Evolutionary conservation across 371 early-diverging fungal species (phyloP), one percentile per base, ranked within the genome.

Genomic region (Mucor sp.): DNA sequence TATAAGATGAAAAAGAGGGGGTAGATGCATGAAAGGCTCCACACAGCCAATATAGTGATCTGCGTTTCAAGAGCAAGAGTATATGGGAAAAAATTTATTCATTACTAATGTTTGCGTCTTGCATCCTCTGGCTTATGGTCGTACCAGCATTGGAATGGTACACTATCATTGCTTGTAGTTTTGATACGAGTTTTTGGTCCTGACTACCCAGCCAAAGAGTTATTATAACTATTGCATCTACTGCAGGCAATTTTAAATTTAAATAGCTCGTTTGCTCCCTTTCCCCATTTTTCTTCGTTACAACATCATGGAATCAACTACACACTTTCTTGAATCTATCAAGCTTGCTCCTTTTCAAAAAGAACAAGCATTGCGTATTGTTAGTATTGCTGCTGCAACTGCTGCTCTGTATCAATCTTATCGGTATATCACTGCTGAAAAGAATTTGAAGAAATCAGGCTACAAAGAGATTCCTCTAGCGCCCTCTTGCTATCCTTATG

Each of bases 401-500:
- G 41, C 60, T 15, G 17, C 44, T 4, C 41, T 60, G 0, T 60
- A 41, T n/a, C 28, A 41, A 27, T 44, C 60, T 2, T 60, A 60
- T n/a, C 15, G 41, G 17, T 9, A 5, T 17, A 41, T 41, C 6
- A 41, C 17, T 17, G 41, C 17, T 15, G 17, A 41, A 3, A 41
- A 41, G 1, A 41, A 3, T 7, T 14, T 2, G 0, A 41, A 41
- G 17, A 41, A 41, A 17, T 6, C 14, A 1, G 41, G 41, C 41
- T 1, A 37, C 2, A 62, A 35, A 27, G 61, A 64, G 30, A 39
- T 70, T 11, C 70, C 70, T 30, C 32, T 47, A 0, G 63, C 68
- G 27, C 23, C 43, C 6, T 33, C 28, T 39, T 21, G 28, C 8
- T 68, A 68, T 15, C 68, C 68, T 48, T 58, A 37, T 30, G 28